Percentiles rank a stretch among this genome's conserved stretches.
Evolutionary conservation across 768 basidiomycete species (phyloP).

Genomic region (Leccinum variicolor): DNA sequence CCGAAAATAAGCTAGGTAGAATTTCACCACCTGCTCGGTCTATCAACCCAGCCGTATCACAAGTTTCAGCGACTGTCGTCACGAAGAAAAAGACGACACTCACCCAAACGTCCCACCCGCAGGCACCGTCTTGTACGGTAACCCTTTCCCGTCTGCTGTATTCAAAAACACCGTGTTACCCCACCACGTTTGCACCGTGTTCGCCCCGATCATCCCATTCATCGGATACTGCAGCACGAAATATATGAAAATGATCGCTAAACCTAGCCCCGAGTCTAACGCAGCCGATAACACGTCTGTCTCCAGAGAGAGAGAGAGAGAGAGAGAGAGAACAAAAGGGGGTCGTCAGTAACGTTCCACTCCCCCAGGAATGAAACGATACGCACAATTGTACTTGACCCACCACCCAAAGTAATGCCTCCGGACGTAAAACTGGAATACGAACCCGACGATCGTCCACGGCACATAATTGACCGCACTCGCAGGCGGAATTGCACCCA

Average conservation of each 20-base stretch:
- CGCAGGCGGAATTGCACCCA: slow-evolving; percentile 54
- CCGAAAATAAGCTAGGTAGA: too few relatives aligned
- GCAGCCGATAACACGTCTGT: slow-evolving; percentile 70
- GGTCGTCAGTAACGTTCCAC: slow-evolving; percentile 13
- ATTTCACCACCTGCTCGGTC: slow-evolving; percentile 11
- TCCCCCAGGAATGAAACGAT: neutral
- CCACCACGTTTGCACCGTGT: slow-evolving; percentile 63
- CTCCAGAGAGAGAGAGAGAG: neutral
- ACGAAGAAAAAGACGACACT: slow-evolving; percentile 1
- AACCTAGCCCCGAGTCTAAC: slow-evolving; percentile 63
- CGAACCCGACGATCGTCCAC: slow-evolving; percentile 62
- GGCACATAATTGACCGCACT: slow-evolving; percentile 64
- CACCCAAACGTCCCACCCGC: slow-evolving; percentile 27
- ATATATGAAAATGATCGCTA: slow-evolving; percentile 54
- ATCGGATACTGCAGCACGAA: slow-evolving; percentile 61
- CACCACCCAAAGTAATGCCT: slow-evolving; percentile 64
- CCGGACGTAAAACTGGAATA: slow-evolving; percentile 62
- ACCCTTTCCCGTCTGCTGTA: slow-evolving; percentile 17
- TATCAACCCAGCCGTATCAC: neutral
- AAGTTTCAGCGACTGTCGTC: neutral
- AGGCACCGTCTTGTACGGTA: slow-evolving; percentile 12
- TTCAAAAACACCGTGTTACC: slow-evolving; percentile 48
- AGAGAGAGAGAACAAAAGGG: neutral
- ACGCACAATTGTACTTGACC: slow-evolving; percentile 51
- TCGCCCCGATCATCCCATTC: slow-evolving; percentile 55